Conservation (phyloP, 805 yeast genomes). For the Suhomyces faveliae region DNA sequence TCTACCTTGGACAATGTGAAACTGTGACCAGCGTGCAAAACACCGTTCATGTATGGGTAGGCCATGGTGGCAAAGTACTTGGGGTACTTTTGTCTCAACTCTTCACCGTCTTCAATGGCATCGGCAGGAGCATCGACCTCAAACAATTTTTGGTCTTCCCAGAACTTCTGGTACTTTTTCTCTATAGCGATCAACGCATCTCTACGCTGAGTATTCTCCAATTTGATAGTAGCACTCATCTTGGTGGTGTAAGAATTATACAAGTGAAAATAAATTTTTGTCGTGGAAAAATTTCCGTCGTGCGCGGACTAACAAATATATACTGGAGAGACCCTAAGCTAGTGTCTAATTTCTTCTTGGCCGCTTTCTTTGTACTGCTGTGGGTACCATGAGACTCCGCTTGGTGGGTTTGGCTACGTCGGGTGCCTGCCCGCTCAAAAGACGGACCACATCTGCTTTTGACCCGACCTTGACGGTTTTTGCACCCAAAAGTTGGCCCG, state of each 20-base stretch:
- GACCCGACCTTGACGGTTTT: conserved; percentile 17
- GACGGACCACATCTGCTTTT: conserved; percentile 1
- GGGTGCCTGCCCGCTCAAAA: neutral
- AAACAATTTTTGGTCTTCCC: conserved; percentile 85
- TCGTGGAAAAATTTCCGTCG: neutral
- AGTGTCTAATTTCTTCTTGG: neutral
- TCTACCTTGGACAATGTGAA: conserved; percentile 94
- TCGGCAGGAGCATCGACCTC: conserved; percentile 84
- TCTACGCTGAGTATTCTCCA: conserved; percentile 82
- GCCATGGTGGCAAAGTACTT: conserved; percentile 94
- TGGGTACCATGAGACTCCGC: conserved; percentile 11
- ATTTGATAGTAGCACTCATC: conserved; percentile 42
- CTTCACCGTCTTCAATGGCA: conserved; percentile 50
- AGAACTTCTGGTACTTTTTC: conserved; percentile 77
- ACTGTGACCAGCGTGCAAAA: conserved; percentile 94
- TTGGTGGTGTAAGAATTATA: conserved; percentile 4
- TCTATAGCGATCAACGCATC: conserved; percentile 89
- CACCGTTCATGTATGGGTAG: conserved; percentile 99
- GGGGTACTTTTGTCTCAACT: conserved; percentile 75
- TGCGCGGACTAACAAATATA: neutral
- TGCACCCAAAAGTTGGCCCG: conserved; percentile 39
- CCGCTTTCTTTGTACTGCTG: conserved; percentile 8
- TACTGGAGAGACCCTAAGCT: neutral
- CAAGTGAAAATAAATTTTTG: neutral
- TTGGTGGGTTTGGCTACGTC: neutral